phyloP scores from a whole-genome alignment of 2,329 filamentous ascomycete species.

The Apiospora sp. region DNA sequence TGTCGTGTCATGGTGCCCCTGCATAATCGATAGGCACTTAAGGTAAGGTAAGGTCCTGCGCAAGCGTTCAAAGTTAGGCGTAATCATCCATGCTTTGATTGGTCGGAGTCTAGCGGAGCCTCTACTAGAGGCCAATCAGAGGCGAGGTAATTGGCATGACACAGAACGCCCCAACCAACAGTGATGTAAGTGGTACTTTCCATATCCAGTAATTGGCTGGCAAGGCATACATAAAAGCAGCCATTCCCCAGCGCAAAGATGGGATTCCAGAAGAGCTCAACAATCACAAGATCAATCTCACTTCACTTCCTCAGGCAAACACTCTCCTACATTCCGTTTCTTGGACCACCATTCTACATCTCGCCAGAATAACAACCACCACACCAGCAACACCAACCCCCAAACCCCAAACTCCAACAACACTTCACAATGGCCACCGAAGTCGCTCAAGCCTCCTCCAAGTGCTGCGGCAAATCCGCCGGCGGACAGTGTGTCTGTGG shows the following conservation, averaged over 20 bases:
- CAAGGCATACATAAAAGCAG: slow-evolving; percentile 6
- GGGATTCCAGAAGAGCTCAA: background rate
- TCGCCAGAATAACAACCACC: background rate
- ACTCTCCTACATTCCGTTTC: background rate
- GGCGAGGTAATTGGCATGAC: slow-evolving; percentile 20
- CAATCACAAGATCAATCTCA: slow-evolving; percentile 3
- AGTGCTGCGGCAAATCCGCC: slow-evolving; percentile 63
- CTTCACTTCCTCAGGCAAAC: background rate
- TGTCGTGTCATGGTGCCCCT: background rate
- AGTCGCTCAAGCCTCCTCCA: slow-evolving; percentile 49
- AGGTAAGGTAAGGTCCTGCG: background rate
- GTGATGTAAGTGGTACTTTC: slow-evolving; percentile 24
- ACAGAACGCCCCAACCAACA: slow-evolving; percentile 2
- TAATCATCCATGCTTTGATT: slow-evolving; percentile 20
- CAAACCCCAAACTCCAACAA: slow-evolving; percentile 20
- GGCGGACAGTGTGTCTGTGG: slow-evolving; percentile 63
- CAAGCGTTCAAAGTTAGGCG: slow-evolving; percentile 4
- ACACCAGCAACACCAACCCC: background rate
- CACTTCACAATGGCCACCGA: slow-evolving; percentile 42
- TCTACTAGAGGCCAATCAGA: background rate
- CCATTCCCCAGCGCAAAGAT: background rate
- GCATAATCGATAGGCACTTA: background rate
- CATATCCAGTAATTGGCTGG: slow-evolving; percentile 1
- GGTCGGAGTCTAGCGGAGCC: background rate
- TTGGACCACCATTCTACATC: background rate